Percentiles rank a stretch among this genome's conserved stretches.
These are phyloP conservation scores for Umbilicus rupestris DNA, from an alignment of 164 flowering plant species.

Conservation along the genomic window DNA sequence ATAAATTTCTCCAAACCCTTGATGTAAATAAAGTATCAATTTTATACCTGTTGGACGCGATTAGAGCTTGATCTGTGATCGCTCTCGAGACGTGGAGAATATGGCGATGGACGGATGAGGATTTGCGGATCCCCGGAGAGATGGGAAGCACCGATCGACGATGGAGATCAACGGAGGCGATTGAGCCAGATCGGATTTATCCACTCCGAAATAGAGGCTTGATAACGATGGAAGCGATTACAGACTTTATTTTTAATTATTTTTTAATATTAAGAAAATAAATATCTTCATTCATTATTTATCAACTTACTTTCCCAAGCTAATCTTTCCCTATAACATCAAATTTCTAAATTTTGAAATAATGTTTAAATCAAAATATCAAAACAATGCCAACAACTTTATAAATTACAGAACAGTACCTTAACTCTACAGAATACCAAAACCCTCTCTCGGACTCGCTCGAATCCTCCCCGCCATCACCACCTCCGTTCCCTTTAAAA, in stretches of 20 bases:
- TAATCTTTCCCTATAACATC: too few species aligned
- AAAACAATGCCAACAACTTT: too few species aligned
- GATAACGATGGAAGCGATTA: too few species aligned
- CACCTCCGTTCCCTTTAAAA: not conserved
- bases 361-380: too few species aligned
- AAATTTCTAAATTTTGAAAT: too few species aligned
- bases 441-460: not conserved
- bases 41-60: conserved; percentile 1
- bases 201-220: too few species aligned
- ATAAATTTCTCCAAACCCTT: not conserved
- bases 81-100: not conserved
- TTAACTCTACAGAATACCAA: too few species aligned
- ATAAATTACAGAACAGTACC: too few species aligned
- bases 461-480: not conserved
- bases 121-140: conserved; percentile 2
- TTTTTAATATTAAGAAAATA: too few species aligned
- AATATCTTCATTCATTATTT: too few species aligned
- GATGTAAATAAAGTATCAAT: not conserved
- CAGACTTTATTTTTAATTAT: too few species aligned
- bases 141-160: not conserved
- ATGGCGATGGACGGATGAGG: conserved; percentile 4
- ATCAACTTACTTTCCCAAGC: too few species aligned
- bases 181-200: not conserved
- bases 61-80: not conserved
- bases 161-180: conserved; percentile 2